Evolutionary conservation across 2,329 filamentous ascomycete species (phyloP), one percentile per base, ranked within the genome.

Genomic region (Nannizzia gypsea): DNA sequence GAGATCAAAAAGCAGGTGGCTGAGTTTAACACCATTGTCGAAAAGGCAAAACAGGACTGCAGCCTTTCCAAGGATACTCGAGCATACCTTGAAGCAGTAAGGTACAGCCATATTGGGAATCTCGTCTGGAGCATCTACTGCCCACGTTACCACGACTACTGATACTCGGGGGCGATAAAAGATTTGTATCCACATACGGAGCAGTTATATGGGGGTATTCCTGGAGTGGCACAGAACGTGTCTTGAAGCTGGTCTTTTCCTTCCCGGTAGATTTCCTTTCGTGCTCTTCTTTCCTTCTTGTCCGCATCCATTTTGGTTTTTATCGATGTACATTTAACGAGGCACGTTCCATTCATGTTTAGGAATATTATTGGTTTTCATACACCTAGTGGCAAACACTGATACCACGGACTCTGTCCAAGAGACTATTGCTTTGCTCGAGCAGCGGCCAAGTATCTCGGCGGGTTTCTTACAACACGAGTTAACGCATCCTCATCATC

Each of bases 61-160:
- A 59, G 59, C 50, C n/a, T 71, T 13, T 68, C 66, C 1, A 26
- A 28, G 13, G 71, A 72, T 40, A 59, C 67, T 22, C 59, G 61
- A 31, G 64, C 38, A 56, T 73, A 72, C 58, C 61, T 71, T 15
- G 67, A 72, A 46, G 65, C 65, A 13, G 65, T 73, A 11, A 61
- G 64, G 56, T 69, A 69, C 20, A 72, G 66, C 42, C 62, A 68
- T n/a, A 67, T 60, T 34, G 72, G 71, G 11, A 74, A 74, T 59
- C 22, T 70, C 6, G 69, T 70, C 36, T 74, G 72, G 72, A 73
- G 71, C 59, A 64, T 68, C 5, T 62, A 68, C 17, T 73, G 71
- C 60, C 72, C 72, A 5, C 60, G 72, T 40, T 74, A 74, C 62
- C 46, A 70, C 40, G 71, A 52, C 5, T 52, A 24, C 9, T 52